phyloP scores from a whole-genome alignment of 441 rosid species.

The Adansonia madagascariensis region DNA sequence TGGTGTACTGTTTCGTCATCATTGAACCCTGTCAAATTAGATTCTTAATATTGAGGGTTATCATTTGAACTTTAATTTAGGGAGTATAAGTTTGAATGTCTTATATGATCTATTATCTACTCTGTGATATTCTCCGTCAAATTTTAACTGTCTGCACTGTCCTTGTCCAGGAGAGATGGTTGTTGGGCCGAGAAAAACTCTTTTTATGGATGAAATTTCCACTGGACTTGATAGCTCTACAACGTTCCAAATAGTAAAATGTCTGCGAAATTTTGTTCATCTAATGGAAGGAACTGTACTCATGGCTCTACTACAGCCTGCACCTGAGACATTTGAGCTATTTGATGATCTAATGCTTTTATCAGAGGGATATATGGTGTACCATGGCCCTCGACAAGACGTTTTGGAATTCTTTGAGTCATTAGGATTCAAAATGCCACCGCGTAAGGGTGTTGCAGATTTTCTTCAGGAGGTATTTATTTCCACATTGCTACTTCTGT shows the following conservation, averaged over 20 bases:
- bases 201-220: slow-evolving; percentile 96
- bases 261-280: slow-evolving; percentile 78
- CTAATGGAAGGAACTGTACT: slow-evolving; percentile 86
- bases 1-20: neutral
- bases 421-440: slow-evolving; percentile 74
- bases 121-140: neutral
- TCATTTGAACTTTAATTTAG: slow-evolving; percentile 6
- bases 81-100: neutral
- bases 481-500: neutral
- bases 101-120: neutral
- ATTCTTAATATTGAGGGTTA: neutral
- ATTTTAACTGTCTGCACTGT: neutral
- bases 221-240: slow-evolving; percentile 97
- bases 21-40: neutral
- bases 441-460: slow-evolving; percentile 89
- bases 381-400: slow-evolving; percentile 81
- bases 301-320: slow-evolving; percentile 96
- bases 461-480: slow-evolving; percentile 88
- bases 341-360: slow-evolving; percentile 81
- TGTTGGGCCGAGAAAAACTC: slow-evolving; percentile 89
- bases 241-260: slow-evolving; percentile 83
- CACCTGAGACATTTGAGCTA: slow-evolving; percentile 91
- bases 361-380: slow-evolving; percentile 84
- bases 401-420: slow-evolving; percentile 87
- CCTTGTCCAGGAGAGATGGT: slow-evolving; percentile 84